Conservation (phyloP, 176 grass and related monocot genomes). For the Aegilops bicornis region DNA sequence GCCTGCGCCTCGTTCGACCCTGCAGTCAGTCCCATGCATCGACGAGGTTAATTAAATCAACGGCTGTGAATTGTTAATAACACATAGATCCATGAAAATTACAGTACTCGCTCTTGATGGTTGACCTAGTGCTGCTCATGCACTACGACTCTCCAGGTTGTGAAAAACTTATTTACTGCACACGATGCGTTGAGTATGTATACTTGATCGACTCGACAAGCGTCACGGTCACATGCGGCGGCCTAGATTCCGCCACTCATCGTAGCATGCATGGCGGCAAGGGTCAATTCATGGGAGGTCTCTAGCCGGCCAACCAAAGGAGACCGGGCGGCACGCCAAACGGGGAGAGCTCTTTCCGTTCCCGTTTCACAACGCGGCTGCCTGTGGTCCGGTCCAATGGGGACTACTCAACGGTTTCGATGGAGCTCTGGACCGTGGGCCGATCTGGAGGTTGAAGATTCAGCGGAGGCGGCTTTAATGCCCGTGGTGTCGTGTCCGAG, state of each 20-base stretch:
- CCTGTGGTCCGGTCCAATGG: neutral
- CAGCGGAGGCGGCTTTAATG: neutral
- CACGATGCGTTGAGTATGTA: neutral
- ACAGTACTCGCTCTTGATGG: neutral
- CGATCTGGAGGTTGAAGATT: neutral
- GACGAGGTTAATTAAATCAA: neutral
- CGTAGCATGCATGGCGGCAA: constrained; percentile 1
- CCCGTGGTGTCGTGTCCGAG: neutral
- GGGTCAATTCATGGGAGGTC: neutral
- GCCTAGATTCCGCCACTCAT: neutral
- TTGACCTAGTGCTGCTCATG: neutral
- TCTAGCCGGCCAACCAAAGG: too few species aligned
- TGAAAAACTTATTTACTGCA: neutral
- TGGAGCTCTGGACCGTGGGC: neutral
- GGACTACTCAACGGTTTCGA: neutral
- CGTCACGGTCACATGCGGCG: constrained; percentile 27
- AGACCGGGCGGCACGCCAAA: too few species aligned
- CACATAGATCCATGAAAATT: neutral
- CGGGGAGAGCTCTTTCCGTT: too few species aligned
- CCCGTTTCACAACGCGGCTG: neutral
- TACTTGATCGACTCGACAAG: constrained; percentile 2
- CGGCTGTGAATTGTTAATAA: neutral
- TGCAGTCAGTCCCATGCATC: constrained; percentile 25
- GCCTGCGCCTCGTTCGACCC: constrained; percentile 37
- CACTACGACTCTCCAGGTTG: neutral